Percentiles rank a stretch among this genome's conserved stretches.
Evolutionary conservation across 2,329 filamentous ascomycete genomes (phyloP).

Genomic region (Metarhizium brunneum): DNA sequence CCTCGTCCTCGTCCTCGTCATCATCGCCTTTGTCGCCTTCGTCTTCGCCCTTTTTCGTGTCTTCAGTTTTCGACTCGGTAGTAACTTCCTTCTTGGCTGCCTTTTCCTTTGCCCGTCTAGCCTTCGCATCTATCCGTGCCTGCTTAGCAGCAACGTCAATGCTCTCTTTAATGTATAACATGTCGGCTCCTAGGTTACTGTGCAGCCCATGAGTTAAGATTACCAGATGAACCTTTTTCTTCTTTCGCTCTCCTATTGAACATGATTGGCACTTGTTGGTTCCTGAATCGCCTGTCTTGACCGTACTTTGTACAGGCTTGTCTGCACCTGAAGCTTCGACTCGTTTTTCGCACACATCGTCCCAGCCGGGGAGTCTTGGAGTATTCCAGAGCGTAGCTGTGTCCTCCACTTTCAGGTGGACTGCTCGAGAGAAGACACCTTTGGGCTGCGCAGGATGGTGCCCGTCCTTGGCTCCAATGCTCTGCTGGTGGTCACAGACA

Average conservation of each 20-base stretch:
- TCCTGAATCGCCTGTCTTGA: constrained; percentile 22
- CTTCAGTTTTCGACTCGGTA: constrained; percentile 8
- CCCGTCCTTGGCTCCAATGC: constrained; percentile 44
- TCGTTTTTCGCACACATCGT: constrained; percentile 29
- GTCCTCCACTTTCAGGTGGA: constrained; percentile 74
- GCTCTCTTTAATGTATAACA: constrained; percentile 95
- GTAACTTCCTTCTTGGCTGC: constrained; percentile 16
- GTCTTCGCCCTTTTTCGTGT: constrained; percentile 12
- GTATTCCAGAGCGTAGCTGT: constrained; percentile 88
- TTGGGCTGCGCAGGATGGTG: constrained; percentile 54
- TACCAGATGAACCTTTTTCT: constrained; percentile 81
- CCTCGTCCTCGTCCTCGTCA: constrained; percentile 60
- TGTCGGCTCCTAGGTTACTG: constrained; percentile 90
- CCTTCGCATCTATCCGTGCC: constrained; percentile 59
- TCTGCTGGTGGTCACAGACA: constrained; percentile 67
- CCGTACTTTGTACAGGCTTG: constrained; percentile 22
- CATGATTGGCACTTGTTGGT: constrained; percentile 12
- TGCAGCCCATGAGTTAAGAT: constrained; percentile 90
- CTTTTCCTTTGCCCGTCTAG: constrained; percentile 44
- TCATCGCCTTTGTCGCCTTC: constrained; percentile 43
- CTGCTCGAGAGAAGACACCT: constrained; percentile 76
- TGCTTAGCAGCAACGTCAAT: constrained; percentile 78
- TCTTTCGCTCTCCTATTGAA: constrained; percentile 22
- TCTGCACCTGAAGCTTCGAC: constrained; percentile 16
- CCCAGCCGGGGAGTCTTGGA: constrained; percentile 66